These are phyloP conservation scores for Maudiozyma bulderi DNA, from an alignment of 805 yeast genomes.

Conservation along the genomic window DNA sequence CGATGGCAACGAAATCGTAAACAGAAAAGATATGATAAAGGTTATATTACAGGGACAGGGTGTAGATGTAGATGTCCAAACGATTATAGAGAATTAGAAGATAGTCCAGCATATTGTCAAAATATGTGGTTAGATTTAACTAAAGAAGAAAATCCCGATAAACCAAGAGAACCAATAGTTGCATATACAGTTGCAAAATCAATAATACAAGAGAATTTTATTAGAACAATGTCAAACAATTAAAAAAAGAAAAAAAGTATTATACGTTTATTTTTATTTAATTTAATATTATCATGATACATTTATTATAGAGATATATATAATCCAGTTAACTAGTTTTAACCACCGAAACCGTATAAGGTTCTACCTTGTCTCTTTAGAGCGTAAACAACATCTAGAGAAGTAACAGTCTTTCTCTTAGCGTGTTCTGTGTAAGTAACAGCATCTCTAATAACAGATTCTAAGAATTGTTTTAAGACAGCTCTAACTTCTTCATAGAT, in stretches of 20 bases:
- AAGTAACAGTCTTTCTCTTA: slow-evolving; percentile 99
- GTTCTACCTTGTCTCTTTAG: slow-evolving; percentile 99
- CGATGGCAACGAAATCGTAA: slow-evolving; percentile 17
- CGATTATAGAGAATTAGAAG: slow-evolving; percentile 44
- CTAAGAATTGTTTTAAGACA: slow-evolving; percentile 90
- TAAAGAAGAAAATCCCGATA: slow-evolving; percentile 1
- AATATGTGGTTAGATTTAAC: slow-evolving; percentile 37
- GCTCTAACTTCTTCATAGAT: slow-evolving; percentile 98
- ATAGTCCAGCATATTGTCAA: slow-evolving; percentile 43
- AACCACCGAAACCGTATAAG: slow-evolving; percentile 99
- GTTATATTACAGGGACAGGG: slow-evolving; percentile 49
- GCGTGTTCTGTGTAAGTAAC: slow-evolving; percentile 99
- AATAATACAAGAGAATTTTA: slow-evolving; percentile 2
- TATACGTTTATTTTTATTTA: neutral
- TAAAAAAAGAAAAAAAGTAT: neutral
- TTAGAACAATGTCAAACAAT: neutral
- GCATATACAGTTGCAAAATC: slow-evolving; percentile 1
- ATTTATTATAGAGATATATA: neutral
- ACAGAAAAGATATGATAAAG: slow-evolving; percentile 27
- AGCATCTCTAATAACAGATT: slow-evolving; percentile 96
- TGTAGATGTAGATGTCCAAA: slow-evolving; percentile 80
- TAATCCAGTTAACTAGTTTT: slow-evolving; percentile 25
- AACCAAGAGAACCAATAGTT: slow-evolving; percentile 2
- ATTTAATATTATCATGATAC: neutral
- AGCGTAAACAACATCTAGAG: slow-evolving; percentile 97